Evolutionary conservation across 257 asterid genomes (phyloP).

Genomic region (Hygrophila difformis): DNA sequence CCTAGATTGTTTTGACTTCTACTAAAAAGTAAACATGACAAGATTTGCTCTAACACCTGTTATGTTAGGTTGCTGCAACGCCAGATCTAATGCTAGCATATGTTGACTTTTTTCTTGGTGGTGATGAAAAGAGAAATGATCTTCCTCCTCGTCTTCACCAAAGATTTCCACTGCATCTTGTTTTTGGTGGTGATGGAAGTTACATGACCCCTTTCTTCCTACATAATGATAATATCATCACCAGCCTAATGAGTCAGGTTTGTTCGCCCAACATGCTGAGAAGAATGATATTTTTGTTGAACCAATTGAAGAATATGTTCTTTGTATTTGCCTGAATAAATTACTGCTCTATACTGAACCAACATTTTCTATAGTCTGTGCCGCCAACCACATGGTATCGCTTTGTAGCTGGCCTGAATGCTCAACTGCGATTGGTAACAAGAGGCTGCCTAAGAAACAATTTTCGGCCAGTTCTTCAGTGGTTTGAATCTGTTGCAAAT

Average conservation of each 20-base stretch:
- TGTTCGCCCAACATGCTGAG: conserved; percentile 7
- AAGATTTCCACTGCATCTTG: conserved; percentile 78
- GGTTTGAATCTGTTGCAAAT: conserved; percentile 83
- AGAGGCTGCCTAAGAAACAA: conserved; percentile 70
- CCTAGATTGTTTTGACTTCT: no score
- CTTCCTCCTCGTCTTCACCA: conserved; percentile 80
- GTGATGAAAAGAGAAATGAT: conserved; percentile 91
- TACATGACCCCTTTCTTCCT: conserved; percentile 89
- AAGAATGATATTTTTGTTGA: neutral
- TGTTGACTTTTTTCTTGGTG: conserved; percentile 93
- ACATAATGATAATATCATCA: conserved; percentile 73
- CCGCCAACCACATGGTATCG: conserved; percentile 98
- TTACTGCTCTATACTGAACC: neutral
- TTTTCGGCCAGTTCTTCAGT: conserved; percentile 63
- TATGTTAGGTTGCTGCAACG: conserved; percentile 83
- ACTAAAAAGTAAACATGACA: no score
- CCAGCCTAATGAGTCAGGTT: conserved; percentile 99
- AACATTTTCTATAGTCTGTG: conserved; percentile 48
- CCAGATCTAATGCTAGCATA: conserved; percentile 94
- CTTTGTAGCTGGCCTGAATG: conserved; percentile 94
- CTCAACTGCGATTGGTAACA: conserved; percentile 82
- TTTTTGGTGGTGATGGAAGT: conserved; percentile 97
- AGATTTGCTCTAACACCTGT: no score
- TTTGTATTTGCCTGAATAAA: neutral
- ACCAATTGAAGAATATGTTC: no score